Base-by-base conservation (phyloP, 148 eudicot genomes). In the Hydrangea macrophylla region DNA sequence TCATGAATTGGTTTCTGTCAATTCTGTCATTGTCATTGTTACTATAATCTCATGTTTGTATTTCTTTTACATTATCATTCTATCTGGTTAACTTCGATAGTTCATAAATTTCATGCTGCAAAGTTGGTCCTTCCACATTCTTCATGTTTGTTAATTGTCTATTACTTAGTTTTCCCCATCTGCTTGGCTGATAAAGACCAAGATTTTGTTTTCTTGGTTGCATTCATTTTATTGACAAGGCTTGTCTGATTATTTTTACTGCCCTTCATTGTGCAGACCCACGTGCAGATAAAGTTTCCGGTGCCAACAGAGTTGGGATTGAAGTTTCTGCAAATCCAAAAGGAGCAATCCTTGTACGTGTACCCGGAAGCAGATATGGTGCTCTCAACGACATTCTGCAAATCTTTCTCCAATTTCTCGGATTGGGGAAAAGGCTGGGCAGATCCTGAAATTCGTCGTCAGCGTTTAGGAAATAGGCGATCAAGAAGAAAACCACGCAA, bases 391-490 rank as follows among this genome's bases (percentile, higher is more conserved):
- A 54, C 28, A 45, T 66, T 1, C 10, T 59, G 57, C 58, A 83
- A 73, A 59, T 60, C 84, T 5, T 81, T 66, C 67, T 79, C 90
- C 12, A 78, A 84, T 27, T 84, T 86, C 72, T 74, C 93, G 1
- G 88, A 82, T 36, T 85, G 93, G 91, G 96, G 96, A 67, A 84
- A 76, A 71, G 98, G 98, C 45, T 92, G 98, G 98, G 98, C 93
- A 33, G 96, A 92, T 80, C 96, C 98, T 1, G 85, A 85, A 73
- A 87, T 85, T n/a, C 91, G 96, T 27, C 78, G 72, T 40, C 84
- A 87, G 70, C 84, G 96, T 62, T 53, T 92, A 13, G 73, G 40
- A 62, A 77, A 30, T 68, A 79, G 35, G 25, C 53, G 36, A 56
- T 59, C 58, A 0, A 45, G 70, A 62, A 73, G 81, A 58, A 80